Base-by-base conservation (phyloP, 2,329 filamentous ascomycete genomes). In the Trichoderma koningii region DNA sequence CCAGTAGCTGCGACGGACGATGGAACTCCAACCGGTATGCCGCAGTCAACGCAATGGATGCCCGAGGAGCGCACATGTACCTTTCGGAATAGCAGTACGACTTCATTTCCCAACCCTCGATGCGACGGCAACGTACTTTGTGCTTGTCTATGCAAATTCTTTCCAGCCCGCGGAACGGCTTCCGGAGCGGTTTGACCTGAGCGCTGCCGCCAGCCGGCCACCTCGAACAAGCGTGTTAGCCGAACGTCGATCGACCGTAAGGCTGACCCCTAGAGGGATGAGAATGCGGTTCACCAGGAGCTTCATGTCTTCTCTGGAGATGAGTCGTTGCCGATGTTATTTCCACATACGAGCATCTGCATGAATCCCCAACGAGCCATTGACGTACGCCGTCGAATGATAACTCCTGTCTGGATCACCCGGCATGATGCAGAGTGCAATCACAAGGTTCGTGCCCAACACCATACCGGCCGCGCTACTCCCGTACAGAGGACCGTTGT, bases 161-260 rank as follows among this genome's bases (percentile, higher is more conserved):
- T 12, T 23, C 9, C 56, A 42, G 45, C 45, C 45, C 34, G 17
- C 21, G 23, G 38, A 38, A 51, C 45, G 28, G 45, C 53, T 45
- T 19, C 50, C 21, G 56, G 45, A 28, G 56, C 44, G 3, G 42
- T 19, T 51, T 19, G 21, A 30, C 56, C 17, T 42, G 30, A 51
- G 23, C n/a, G 45, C 28, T 50, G 50, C 50, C 45, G 56, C 56
- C 26, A 38, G 19, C 21, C 55, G 50, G 45, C 30, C 15, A 30
- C 34, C 30, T 2, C 14, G 38, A 51, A 21, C 45, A 28, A 50
- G 30, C 45, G 45, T 42, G 26, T 19, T 30, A 51, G 7, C 56
- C 56, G 56, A 60, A 44, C 41, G 45, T 15, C 19, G 56, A 51
- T 60, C 45, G 30, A 60, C 21, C 17, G 7, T 51, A 60, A 60